phyloP scores from a whole-genome alignment of 108 stramenopile species.

The Pseudonitzschia pungens region DNA sequence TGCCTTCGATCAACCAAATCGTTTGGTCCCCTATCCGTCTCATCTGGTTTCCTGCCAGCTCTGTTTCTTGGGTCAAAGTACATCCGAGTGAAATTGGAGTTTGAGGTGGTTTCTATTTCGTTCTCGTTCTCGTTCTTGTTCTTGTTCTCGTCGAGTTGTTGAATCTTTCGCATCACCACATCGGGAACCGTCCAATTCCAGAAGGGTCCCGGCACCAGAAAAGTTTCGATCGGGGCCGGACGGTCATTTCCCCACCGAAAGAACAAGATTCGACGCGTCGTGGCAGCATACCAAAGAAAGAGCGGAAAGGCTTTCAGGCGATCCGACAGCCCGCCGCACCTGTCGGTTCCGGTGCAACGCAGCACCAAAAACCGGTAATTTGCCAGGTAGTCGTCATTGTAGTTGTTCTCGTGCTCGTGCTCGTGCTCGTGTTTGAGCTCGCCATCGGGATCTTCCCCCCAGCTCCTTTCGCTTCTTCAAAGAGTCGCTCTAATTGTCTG shows the following conservation, averaged over 20 bases:
- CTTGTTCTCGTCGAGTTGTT: neutral
- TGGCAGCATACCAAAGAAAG: slow-evolving; percentile 34
- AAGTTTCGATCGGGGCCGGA: slow-evolving; percentile 43
- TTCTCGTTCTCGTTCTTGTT: neutral
- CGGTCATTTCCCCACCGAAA: slow-evolving; percentile 37
- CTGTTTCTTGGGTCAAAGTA: neutral
- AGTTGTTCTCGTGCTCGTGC: neutral
- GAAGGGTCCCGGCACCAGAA: slow-evolving; percentile 34
- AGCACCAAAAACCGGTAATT: slow-evolving; percentile 8
- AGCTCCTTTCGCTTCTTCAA: neutral
- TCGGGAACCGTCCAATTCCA: slow-evolving; percentile 38
- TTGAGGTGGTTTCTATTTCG: too few species aligned
- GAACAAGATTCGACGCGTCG: slow-evolving; percentile 41
- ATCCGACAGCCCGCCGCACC: slow-evolving; percentile 55
- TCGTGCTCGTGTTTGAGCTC: too few species aligned
- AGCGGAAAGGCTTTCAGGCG: slow-evolving; percentile 48
- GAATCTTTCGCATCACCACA: slow-evolving; percentile 6
- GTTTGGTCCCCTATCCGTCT: slow-evolving; percentile 2
- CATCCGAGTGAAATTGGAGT: neutral
- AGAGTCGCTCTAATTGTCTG: neutral
- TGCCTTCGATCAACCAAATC: slow-evolving; percentile 33
- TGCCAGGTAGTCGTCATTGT: neutral
- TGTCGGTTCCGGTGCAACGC: slow-evolving; percentile 10
- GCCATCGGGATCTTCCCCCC: too few species aligned
- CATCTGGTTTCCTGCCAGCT: slow-evolving; percentile 10